These are phyloP conservation scores for Salvia rosmarinus DNA, from an alignment of 257 asterid genomes.

Conservation along the genomic window DNA sequence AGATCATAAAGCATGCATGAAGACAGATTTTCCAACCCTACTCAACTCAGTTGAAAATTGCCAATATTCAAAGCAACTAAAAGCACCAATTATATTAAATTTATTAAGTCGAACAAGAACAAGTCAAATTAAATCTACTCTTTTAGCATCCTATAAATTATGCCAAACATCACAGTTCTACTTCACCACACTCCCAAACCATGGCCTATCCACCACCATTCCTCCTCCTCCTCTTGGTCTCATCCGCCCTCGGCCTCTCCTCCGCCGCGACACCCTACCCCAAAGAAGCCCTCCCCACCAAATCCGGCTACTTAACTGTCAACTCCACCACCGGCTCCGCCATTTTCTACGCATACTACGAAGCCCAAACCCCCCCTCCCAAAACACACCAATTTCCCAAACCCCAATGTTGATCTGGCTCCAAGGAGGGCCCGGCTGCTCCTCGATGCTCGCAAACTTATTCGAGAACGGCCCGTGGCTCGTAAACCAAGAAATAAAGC, in stretches of 20 bases:
- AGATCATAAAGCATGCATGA: constrained; percentile 10
- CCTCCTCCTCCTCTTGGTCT: constrained; percentile 46
- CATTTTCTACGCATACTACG: constrained; percentile 81
- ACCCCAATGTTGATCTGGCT: constrained; percentile 85
- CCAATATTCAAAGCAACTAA: background rate
- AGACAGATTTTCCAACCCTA: constrained; percentile 39
- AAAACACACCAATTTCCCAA: constrained; percentile 45
- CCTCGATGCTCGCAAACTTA: constrained; percentile 77
- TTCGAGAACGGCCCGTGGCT: constrained; percentile 81
- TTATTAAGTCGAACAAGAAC: constrained; percentile 27
- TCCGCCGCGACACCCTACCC: constrained; percentile 46
- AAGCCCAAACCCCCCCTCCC: constrained; percentile 51
- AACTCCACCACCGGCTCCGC: constrained; percentile 72
- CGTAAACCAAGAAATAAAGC: constrained; percentile 43
- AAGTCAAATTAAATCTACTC: constrained; percentile 34
- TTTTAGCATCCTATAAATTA: constrained; percentile 38
- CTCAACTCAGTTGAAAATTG: constrained; percentile 16
- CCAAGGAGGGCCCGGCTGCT: constrained; percentile 93
- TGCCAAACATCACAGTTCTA: background rate
- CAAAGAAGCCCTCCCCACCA: constrained; percentile 73
- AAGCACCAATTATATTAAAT: background rate
- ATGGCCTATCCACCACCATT: constrained; percentile 42
- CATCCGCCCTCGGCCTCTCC: constrained; percentile 36
- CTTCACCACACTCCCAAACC: constrained; percentile 21
- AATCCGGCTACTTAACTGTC: constrained; percentile 78